phyloP scores from a whole-genome alignment of 169 alveolate species.

The Plasmodium coatneyi region DNA sequence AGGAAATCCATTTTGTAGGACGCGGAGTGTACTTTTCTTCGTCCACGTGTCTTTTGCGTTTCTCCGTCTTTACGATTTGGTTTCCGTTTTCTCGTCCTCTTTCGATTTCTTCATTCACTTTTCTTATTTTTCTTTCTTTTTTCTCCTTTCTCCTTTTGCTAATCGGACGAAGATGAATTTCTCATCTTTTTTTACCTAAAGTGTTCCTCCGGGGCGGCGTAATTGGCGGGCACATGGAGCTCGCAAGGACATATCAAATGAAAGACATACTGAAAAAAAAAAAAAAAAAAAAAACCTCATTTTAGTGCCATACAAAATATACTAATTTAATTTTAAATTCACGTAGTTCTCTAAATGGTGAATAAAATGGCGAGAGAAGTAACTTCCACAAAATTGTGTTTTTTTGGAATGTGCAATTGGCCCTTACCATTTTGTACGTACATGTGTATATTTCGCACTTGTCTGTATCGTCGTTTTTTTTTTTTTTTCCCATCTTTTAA shows the following conservation, averaged over 20 bases:
- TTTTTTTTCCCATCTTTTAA: neutral
- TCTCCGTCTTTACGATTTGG: neutral
- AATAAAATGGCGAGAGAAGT: neutral
- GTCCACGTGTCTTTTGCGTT: neutral
- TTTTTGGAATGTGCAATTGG: neutral
- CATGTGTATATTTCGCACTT: neutral
- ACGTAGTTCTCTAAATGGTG: neutral
- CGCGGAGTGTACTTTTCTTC: neutral
- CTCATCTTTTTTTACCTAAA: neutral
- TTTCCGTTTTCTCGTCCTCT: neutral
- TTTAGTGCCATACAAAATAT: neutral
- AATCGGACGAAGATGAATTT: constrained; percentile 1
- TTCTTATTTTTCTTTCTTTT: neutral
- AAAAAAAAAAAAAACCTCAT: neutral
- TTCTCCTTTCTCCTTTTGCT: constrained; percentile 10
- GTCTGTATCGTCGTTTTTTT: neutral
- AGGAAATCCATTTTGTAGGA: constrained; percentile 50
- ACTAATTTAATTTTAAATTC: neutral
- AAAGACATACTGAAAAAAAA: neutral
- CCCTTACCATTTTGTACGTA: neutral
- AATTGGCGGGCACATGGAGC: neutral
- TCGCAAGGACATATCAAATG: neutral
- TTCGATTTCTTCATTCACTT: neutral
- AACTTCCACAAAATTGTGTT: neutral
- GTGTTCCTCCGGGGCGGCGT: neutral